phyloP scores from a whole-genome alignment of 2,329 filamentous ascomycete species.

The Ascochyta koolunga region DNA sequence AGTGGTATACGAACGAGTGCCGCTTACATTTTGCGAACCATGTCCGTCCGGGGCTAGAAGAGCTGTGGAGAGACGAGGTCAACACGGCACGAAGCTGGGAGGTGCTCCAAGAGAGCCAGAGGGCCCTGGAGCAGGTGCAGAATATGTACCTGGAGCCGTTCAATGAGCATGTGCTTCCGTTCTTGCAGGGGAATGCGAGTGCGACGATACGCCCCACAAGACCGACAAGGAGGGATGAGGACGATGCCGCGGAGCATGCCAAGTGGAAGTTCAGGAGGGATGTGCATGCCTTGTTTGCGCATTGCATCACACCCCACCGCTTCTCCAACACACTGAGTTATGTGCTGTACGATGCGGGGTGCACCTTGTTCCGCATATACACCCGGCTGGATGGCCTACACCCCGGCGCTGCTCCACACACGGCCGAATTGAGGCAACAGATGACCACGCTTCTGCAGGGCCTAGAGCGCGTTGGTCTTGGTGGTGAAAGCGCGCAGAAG shows the following conservation, averaged over 20 bases:
- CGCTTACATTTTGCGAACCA: slow-evolving; percentile 49
- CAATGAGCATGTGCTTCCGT: slow-evolving; percentile 41
- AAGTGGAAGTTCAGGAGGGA: slow-evolving; percentile 63
- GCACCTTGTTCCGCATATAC: slow-evolving; percentile 52
- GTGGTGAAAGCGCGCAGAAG: slow-evolving; percentile 71
- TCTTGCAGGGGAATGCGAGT: slow-evolving; percentile 33
- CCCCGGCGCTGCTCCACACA: slow-evolving; percentile 21
- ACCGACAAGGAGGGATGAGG: slow-evolving; percentile 42
- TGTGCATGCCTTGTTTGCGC: slow-evolving; percentile 68
- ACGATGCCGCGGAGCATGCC: slow-evolving; percentile 26
- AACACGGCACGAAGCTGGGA: slow-evolving; percentile 34
- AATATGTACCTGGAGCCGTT: slow-evolving; percentile 46
- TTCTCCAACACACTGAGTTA: slow-evolving; percentile 61
- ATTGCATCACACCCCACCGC: slow-evolving; percentile 61
- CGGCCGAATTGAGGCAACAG: slow-evolving; percentile 53
- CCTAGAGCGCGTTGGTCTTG: slow-evolving; percentile 69
- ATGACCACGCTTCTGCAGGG: slow-evolving; percentile 64
- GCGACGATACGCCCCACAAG: slow-evolving; percentile 42
- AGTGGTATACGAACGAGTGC: slow-evolving; percentile 56
- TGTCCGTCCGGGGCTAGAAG: slow-evolving; percentile 36
- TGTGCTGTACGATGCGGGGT: slow-evolving; percentile 62
- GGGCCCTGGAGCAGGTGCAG: slow-evolving; percentile 46
- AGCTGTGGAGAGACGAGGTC: slow-evolving; percentile 40
- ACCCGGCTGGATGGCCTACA: slow-evolving; percentile 35
- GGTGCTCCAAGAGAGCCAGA: slow-evolving; percentile 46